These are phyloP conservation scores for Kwoniella shivajii DNA, from an alignment of 1,284 basidiomycete species.

Conservation along the genomic window DNA sequence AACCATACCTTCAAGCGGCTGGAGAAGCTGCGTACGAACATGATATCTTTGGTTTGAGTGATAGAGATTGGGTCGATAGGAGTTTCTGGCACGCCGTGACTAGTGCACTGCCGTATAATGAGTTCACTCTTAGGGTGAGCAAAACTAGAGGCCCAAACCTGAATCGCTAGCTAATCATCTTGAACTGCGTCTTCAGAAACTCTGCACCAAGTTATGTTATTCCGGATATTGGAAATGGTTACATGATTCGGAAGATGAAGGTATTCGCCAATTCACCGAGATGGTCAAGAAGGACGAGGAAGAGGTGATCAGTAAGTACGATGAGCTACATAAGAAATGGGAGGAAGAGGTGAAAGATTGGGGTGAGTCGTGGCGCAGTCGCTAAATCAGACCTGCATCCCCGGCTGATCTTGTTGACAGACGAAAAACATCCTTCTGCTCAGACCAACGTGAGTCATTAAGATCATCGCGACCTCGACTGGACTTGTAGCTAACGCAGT, in stretches of 20 bases:
- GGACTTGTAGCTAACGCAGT: not conserved
- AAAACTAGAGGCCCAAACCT: not conserved
- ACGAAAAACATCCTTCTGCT: constrained; percentile 25
- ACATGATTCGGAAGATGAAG: constrained; percentile 34
- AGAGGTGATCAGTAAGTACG: constrained; percentile 19
- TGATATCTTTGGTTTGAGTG: constrained; percentile 48
- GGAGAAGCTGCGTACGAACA: constrained; percentile 77
- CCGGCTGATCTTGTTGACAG: constrained; percentile 8
- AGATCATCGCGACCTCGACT: too few relatives aligned
- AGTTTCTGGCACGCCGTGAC: constrained; percentile 39
- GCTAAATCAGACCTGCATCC: not conserved
- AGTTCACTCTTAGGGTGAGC: constrained; percentile 49
- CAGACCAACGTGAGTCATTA: too few relatives aligned
- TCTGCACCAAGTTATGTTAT: constrained; percentile 39
- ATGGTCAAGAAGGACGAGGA: constrained; percentile 22
- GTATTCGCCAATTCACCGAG: constrained; percentile 17
- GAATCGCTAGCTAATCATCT: not conserved
- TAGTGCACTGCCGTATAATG: constrained; percentile 48
- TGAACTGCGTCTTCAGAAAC: constrained; percentile 40
- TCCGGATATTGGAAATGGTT: constrained; percentile 36
- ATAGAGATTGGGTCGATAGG: constrained; percentile 32
- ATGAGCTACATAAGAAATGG: constrained; percentile 16
- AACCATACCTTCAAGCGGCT: constrained; percentile 69
- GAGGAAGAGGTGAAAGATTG: constrained; percentile 24
- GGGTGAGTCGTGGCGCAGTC: constrained; percentile 22